These are phyloP conservation scores for Rhizophagus prolifer DNA, from an alignment of 192 early-diverging fungal genomes.

Conservation along the genomic window DNA sequence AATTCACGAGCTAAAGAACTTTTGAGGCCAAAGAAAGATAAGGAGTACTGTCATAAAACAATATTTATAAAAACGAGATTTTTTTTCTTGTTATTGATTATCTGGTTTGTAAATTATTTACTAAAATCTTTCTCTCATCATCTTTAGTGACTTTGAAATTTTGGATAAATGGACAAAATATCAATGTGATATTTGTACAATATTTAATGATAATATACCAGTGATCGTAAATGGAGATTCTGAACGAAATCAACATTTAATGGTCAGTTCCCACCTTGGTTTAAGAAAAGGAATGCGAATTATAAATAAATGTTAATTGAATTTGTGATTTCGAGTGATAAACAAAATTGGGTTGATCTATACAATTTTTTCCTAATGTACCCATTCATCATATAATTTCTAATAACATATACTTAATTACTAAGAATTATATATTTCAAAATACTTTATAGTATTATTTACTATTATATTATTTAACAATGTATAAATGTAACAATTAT, in stretches of 20 bases:
- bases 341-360: no score
- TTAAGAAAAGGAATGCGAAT: slow-evolving; percentile 7
- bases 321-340: no score
- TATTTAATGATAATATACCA: slow-evolving; percentile 31
- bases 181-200: slow-evolving; percentile 67
- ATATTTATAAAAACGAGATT: background rate
- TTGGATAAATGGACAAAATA: slow-evolving; percentile 65
- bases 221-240: slow-evolving; percentile 69
- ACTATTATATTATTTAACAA: no score
- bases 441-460: no score
- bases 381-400: no score
- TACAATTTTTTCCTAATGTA: no score
- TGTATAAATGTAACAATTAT: no score
- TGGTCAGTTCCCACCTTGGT: slow-evolving; percentile 26
- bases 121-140: background rate
- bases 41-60: slow-evolving; percentile 36
- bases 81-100: slow-evolving; percentile 18
- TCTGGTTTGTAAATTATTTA: slow-evolving; percentile 29
- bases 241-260: slow-evolving; percentile 75
- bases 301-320: no score
- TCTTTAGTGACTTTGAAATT: slow-evolving; percentile 31
- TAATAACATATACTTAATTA: no score
- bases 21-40: slow-evolving; percentile 33
- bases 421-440: no score
- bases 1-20: slow-evolving; percentile 35